phyloP scores from a whole-genome alignment of 1,284 basidiomycete species.

The Vanrija sp. region DNA sequence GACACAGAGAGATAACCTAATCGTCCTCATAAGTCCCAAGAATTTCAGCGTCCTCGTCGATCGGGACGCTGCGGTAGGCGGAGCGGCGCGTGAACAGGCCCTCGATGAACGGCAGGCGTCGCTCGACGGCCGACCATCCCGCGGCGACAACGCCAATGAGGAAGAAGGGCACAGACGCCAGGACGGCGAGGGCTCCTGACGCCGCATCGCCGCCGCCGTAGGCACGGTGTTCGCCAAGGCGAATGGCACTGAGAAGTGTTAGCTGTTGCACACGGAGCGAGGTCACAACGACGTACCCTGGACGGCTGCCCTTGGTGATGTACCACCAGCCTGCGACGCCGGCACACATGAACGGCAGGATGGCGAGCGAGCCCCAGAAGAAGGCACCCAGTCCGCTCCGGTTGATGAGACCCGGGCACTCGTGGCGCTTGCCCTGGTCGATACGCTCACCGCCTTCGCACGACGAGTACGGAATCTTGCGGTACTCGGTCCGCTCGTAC shows the following conservation, averaged over 20 bases:
- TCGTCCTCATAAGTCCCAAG: slow-evolving; percentile 38
- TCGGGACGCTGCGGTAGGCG: slow-evolving; percentile 75
- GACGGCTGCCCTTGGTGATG: slow-evolving; percentile 63
- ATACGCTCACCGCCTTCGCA: slow-evolving; percentile 71
- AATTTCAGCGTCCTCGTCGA: slow-evolving; percentile 71
- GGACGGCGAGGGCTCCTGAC: slow-evolving; percentile 60
- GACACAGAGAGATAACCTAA: slow-evolving; percentile 3
- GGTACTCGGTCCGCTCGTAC: slow-evolving; percentile 86
- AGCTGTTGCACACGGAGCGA: too few relatives aligned
- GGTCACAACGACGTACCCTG: slow-evolving; percentile 56
- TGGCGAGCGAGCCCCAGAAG: slow-evolving; percentile 73
- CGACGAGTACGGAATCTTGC: slow-evolving; percentile 78
- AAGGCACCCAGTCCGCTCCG: slow-evolving; percentile 58
- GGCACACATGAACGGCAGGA: slow-evolving; percentile 70
- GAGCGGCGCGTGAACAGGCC: slow-evolving; percentile 51
- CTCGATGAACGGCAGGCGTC: slow-evolving; percentile 43
- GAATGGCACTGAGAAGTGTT: slow-evolving; percentile 52
- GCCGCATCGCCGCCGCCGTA: slow-evolving; percentile 50
- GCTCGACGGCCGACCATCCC: slow-evolving; percentile 57
- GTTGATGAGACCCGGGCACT: slow-evolving; percentile 67
- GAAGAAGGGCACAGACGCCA: slow-evolving; percentile 84
- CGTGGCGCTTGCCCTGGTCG: slow-evolving; percentile 67
- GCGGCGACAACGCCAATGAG: slow-evolving; percentile 70
- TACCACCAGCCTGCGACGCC: slow-evolving; percentile 73
- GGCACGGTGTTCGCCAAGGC: slow-evolving; percentile 59